A percentile compares a stretch with the other conserved stretches of the same genome.
Evolutionary conservation across 2,329 filamentous ascomycete species (phyloP).

Genomic region (Microsporum canis): DNA sequence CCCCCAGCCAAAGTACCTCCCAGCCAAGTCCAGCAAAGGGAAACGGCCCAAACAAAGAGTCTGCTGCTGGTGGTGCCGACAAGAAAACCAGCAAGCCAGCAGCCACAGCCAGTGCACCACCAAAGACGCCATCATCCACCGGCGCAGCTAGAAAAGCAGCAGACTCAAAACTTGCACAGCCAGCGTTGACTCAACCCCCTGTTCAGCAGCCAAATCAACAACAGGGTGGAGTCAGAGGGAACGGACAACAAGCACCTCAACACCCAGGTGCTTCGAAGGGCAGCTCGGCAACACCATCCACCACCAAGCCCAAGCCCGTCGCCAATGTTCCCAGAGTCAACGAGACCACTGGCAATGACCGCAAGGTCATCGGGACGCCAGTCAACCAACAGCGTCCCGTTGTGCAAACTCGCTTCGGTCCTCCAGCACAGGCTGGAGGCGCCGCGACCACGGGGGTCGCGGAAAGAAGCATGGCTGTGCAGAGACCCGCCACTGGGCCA

Average conservation of each 20-base stretch:
- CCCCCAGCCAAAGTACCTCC: not conserved
- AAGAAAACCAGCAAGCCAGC: not conserved
- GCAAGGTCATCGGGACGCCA: not conserved
- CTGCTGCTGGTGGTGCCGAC: conserved; percentile 1
- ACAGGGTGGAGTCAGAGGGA: conserved; percentile 5
- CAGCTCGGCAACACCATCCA: not conserved
- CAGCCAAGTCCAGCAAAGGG: conserved; percentile 3
- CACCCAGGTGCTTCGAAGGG: not conserved
- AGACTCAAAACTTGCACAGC: conserved; percentile 5
- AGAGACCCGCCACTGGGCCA: not conserved
- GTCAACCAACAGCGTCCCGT: not conserved
- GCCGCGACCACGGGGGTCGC: not conserved
- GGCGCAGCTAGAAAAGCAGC: conserved; percentile 4
- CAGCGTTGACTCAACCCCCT: conserved; percentile 2
- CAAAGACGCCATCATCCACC: not conserved
- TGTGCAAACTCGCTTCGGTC: conserved; percentile 4
- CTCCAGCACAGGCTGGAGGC: not conserved
- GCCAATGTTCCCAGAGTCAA: conserved; percentile 4
- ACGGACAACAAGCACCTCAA: conserved; percentile 1
- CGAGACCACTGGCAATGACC: conserved; percentile 2
- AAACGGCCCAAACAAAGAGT: not conserved
- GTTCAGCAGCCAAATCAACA: not conserved
- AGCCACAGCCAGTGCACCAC: not conserved
- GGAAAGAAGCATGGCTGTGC: conserved; percentile 2
- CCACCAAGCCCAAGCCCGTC: not conserved